Evolutionary conservation across 139 green algal species (phyloP).

Genomic region (Coelastrella sp.): DNA sequence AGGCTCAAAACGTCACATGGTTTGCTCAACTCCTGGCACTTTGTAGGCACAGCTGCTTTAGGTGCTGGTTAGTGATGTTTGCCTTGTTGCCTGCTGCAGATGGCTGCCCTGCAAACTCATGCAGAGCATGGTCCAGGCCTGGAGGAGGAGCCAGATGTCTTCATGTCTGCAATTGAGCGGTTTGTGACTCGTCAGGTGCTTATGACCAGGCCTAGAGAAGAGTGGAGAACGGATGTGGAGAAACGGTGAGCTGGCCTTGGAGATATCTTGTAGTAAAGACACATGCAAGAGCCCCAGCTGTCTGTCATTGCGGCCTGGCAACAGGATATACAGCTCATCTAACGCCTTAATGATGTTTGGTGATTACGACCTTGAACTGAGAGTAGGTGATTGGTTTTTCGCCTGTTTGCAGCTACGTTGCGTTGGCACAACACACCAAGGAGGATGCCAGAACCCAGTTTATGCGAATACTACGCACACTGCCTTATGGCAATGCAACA

Average conservation of each 20-base stretch:
- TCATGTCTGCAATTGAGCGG: constrained; percentile 23
- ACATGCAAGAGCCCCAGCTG: background rate
- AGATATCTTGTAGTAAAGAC: no score
- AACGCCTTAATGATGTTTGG: no score
- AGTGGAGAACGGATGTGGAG: constrained; percentile 65
- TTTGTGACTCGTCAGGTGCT: constrained; percentile 52
- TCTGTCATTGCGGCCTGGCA: no score
- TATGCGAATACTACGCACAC: constrained; percentile 91
- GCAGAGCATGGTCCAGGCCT: constrained; percentile 48
- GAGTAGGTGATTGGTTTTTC: no score
- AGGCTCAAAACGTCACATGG: no score
- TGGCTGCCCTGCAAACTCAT: constrained; percentile 89
- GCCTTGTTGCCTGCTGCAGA: constrained; percentile 58
- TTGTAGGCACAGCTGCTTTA: no score
- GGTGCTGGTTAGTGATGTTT: no score
- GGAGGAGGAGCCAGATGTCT: constrained; percentile 34
- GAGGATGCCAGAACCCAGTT: constrained; percentile 94
- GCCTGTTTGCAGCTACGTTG: no score
- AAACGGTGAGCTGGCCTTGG: constrained; percentile 1
- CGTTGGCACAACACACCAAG: constrained; percentile 86
- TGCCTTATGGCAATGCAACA: constrained; percentile 92
- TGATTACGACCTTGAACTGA: no score
- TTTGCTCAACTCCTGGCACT: no score
- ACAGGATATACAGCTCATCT: no score
- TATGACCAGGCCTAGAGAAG: constrained; percentile 53